These are phyloP conservation scores for Oldenlandia corymbosa DNA, from an alignment of 257 asterid species.

Conservation along the genomic window DNA sequence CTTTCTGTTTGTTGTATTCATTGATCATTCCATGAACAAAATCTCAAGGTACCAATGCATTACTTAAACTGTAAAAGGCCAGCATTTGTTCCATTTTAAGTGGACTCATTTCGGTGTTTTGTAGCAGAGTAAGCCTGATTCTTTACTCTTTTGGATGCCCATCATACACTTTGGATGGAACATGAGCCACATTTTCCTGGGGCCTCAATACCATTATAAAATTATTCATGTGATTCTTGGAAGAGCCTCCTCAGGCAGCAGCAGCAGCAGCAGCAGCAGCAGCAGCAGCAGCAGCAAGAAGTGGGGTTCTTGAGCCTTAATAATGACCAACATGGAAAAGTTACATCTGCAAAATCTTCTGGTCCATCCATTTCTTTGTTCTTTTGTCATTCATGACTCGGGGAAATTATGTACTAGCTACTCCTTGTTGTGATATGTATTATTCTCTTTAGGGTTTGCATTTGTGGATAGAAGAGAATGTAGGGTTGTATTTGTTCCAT, in stretches of 20 bases:
- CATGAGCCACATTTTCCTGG: conserved; percentile 28
- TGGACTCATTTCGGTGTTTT: background rate
- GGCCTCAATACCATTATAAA: conserved; percentile 23
- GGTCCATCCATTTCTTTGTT: background rate
- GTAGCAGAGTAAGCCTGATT: conserved; percentile 17
- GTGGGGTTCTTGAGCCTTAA: conserved; percentile 16
- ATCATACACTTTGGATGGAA: conserved; percentile 23
- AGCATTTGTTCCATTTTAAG: background rate
- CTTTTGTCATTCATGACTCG: background rate
- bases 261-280: too few species aligned
- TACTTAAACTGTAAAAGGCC: background rate
- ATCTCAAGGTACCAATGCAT: conserved; percentile 29
- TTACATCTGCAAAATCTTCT: background rate
- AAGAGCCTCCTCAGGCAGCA: background rate
- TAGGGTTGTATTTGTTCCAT: conserved; percentile 11
- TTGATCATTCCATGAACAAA: conserved; percentile 40
- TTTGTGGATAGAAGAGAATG: conserved; percentile 1
- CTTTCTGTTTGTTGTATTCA: conserved; percentile 38
- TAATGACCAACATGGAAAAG: conserved; percentile 8
- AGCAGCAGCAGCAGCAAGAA: background rate
- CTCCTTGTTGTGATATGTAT: background rate
- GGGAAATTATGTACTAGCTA: background rate
- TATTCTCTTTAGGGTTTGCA: conserved; percentile 3
- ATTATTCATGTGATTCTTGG: conserved; percentile 13
- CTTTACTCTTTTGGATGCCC: conserved; percentile 23